Conservation (phyloP, 495 filamentous ascomycete species). For the Penicillium turbatum region DNA sequence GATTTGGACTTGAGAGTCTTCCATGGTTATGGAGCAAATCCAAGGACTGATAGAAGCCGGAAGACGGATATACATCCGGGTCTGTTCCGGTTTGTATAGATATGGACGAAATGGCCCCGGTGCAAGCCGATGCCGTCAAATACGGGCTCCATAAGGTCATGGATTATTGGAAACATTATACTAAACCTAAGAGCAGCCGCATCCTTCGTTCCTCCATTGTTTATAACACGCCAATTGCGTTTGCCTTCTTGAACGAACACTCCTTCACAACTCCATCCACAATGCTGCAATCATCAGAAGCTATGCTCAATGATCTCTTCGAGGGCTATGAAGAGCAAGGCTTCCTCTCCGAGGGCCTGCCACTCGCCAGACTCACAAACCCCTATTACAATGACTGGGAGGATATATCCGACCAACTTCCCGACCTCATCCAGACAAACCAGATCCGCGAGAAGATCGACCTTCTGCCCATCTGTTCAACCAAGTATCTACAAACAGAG, state of each 20-base stretch:
- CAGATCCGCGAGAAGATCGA: constrained; percentile 71
- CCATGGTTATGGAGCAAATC: background rate
- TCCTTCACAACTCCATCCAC: constrained; percentile 1
- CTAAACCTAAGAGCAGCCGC: background rate
- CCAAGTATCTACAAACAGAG: constrained; percentile 65
- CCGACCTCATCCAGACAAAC: constrained; percentile 69
- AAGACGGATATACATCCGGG: constrained; percentile 22
- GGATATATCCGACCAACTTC: constrained; percentile 66
- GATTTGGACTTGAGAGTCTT: too few relatives aligned
- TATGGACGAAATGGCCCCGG: constrained; percentile 11
- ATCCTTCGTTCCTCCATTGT: background rate
- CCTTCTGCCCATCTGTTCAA: constrained; percentile 71
- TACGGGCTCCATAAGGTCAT: background rate
- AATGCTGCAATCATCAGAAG: constrained; percentile 72
- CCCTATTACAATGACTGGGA: constrained; percentile 93
- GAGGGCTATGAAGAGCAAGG: constrained; percentile 66
- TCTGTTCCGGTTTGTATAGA: constrained; percentile 24
- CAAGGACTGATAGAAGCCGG: background rate
- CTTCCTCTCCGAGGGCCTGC: constrained; percentile 78
- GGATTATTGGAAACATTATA: background rate
- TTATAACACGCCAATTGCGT: background rate
- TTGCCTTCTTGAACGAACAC: background rate
- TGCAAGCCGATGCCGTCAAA: constrained; percentile 13
- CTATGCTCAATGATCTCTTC: constrained; percentile 55
- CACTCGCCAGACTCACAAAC: constrained; percentile 68